Conservation (phyloP, 805 yeast species). For the Schwanniomyces occidentalis region DNA sequence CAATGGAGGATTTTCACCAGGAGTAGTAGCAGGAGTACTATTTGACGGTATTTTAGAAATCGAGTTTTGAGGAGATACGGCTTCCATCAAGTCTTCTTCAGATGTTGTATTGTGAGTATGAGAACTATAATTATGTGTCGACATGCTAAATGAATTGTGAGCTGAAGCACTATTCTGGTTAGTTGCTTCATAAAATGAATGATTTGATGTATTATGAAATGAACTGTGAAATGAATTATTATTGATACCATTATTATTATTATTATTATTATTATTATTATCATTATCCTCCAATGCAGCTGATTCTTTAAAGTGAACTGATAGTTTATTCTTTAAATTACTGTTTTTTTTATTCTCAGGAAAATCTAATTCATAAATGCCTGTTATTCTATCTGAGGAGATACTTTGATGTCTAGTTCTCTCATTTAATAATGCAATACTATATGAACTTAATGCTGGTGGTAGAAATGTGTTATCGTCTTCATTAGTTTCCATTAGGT, state of each 20-base stretch:
- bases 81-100: constrained; percentile 11
- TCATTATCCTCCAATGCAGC: background rate
- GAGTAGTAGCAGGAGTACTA: constrained; percentile 14
- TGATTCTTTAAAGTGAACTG: constrained; percentile 32
- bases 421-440: constrained; percentile 51
- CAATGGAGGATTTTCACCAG: constrained; percentile 7
- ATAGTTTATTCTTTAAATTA: constrained; percentile 28
- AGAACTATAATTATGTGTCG: constrained; percentile 9
- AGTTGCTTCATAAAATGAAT: constrained; percentile 2
- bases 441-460: constrained; percentile 60
- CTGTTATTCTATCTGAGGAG: constrained; percentile 20
- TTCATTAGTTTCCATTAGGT: constrained; percentile 19
- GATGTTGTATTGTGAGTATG: constrained; percentile 14
- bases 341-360: constrained; percentile 20
- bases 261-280: background rate
- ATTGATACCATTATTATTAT: background rate
- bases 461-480: constrained; percentile 57
- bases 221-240: constrained; percentile 1
- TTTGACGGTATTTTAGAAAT: constrained; percentile 11
- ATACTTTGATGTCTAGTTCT: constrained; percentile 10
- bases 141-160: constrained; percentile 13
- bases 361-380: constrained; percentile 33
- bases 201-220: constrained; percentile 5
- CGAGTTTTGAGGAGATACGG: constrained; percentile 12
- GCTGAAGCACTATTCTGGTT: constrained; percentile 7